Percentiles rank a stretch among this genome's conserved stretches.
Conservation (phyloP, 768 basidiomycete species). For the Steccherinum ochraceum region DNA sequence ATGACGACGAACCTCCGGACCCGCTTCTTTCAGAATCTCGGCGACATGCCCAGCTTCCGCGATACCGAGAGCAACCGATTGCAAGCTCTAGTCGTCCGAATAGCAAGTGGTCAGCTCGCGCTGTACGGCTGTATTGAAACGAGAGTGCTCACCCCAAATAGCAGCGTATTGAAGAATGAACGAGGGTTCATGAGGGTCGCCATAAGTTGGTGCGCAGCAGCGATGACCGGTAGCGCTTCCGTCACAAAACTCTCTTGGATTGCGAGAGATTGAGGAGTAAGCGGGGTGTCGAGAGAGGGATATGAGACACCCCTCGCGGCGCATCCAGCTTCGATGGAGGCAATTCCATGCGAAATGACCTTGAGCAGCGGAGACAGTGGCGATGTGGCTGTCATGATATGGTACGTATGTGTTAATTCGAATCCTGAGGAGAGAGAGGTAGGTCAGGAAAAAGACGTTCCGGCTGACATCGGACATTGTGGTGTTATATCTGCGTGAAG, state of each 20-base stretch:
- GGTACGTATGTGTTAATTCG: too few relatives aligned
- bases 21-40: constrained; percentile 26
- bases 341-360: constrained; percentile 8
- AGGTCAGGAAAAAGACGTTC: too few relatives aligned
- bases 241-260: constrained; percentile 3
- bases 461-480: too few relatives aligned
- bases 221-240: constrained; percentile 7
- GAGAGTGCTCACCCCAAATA: constrained; percentile 3
- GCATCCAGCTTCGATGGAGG: constrained; percentile 4
- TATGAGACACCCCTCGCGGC: constrained; percentile 1
- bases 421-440: too few relatives aligned
- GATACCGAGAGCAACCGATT: constrained; percentile 17
- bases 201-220: constrained; percentile 11
- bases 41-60: constrained; percentile 20
- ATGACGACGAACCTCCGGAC: constrained; percentile 22
- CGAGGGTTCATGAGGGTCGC: constrained; percentile 9
- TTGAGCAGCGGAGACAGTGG: too few relatives aligned
- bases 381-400: too few relatives aligned
- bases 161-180: constrained; percentile 3
- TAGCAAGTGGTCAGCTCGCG: too few relatives aligned
- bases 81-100: too few relatives aligned
- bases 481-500: too few relatives aligned
- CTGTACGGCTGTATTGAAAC: too few relatives aligned
- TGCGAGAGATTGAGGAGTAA: background rate
- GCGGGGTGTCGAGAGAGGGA: constrained; percentile 5